Percentiles rank a stretch among this genome's conserved stretches.
These are phyloP conservation scores for Fusarium musae DNA, from an alignment of 2,329 filamentous ascomycete species.

Conservation along the genomic window DNA sequence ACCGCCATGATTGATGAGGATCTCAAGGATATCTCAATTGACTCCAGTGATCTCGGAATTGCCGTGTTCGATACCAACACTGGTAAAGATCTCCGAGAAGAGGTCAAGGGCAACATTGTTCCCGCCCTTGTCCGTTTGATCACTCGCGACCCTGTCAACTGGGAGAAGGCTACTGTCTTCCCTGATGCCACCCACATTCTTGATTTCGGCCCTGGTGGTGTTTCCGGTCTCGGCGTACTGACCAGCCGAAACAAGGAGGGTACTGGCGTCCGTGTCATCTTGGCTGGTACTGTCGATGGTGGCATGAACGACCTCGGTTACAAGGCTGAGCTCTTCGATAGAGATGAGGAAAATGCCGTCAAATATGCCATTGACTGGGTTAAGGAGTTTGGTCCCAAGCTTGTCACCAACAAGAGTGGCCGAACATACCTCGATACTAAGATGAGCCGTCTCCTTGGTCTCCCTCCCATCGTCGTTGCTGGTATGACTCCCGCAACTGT, in stretches of 20 bases:
- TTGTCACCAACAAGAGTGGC: slow-evolving; percentile 89
- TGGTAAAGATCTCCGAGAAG: slow-evolving; percentile 81
- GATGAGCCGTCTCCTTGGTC: slow-evolving; percentile 86
- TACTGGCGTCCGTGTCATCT: slow-evolving; percentile 94
- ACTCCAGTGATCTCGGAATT: slow-evolving; percentile 78
- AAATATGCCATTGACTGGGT: slow-evolving; percentile 98
- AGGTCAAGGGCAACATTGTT: slow-evolving; percentile 81
- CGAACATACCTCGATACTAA: slow-evolving; percentile 96
- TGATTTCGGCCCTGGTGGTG: slow-evolving; percentile 96
- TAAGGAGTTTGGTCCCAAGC: slow-evolving; percentile 91
- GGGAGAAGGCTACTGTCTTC: slow-evolving; percentile 95
- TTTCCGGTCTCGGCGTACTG: slow-evolving; percentile 93
- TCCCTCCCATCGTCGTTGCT: slow-evolving; percentile 89
- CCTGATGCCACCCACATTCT: slow-evolving; percentile 91
- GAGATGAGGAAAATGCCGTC: slow-evolving; percentile 93
- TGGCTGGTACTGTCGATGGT: slow-evolving; percentile 92
- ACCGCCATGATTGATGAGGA: slow-evolving; percentile 87
- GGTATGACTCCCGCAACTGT: slow-evolving; percentile 95
- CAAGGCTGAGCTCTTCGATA: slow-evolving; percentile 97
- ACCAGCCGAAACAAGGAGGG: slow-evolving; percentile 99
- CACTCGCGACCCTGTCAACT: slow-evolving; percentile 92
- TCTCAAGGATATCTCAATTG: slow-evolving; percentile 82
- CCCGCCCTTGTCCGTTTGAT: slow-evolving; percentile 91
- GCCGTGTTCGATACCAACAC: slow-evolving; percentile 92
- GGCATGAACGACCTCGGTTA: slow-evolving; percentile 93